phyloP scores from a whole-genome alignment of 192 early-diverging fungal genomes.

The Geosiphon pyriformis region DNA sequence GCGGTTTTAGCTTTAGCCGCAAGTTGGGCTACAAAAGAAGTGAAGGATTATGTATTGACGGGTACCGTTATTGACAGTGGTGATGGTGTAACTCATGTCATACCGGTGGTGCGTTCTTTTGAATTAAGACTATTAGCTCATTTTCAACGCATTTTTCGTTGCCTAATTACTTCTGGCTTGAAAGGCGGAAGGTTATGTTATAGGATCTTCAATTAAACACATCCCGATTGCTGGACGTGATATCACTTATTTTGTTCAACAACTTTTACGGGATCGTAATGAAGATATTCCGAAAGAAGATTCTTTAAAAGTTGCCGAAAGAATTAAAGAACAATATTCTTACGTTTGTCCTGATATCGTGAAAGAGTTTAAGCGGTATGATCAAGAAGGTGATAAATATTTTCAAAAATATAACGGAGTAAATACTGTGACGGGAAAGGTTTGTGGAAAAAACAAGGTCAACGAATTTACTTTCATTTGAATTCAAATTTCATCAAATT shows the following conservation, averaged over 20 bases:
- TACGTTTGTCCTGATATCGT: conserved; percentile 97
- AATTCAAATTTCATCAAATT: conserved; percentile 4
- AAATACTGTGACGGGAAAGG: conserved; percentile 82
- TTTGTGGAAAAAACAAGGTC: conserved; percentile 26
- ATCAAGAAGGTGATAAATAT: conserved; percentile 83
- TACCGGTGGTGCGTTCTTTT: conserved; percentile 76
- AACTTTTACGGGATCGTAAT: conserved; percentile 91
- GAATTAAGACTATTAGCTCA: neutral
- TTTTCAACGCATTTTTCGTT: neutral
- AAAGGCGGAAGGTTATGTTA: conserved; percentile 96
- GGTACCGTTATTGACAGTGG: conserved; percentile 98
- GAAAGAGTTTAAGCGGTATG: conserved; percentile 93
- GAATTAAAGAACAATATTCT: conserved; percentile 95
- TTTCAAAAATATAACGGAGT: conserved; percentile 83
- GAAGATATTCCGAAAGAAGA: conserved; percentile 98
- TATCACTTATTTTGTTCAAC: conserved; percentile 96
- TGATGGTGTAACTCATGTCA: conserved; percentile 99
- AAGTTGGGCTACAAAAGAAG: conserved; percentile 84
- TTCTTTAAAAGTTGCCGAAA: conserved; percentile 87
- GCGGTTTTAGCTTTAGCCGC: conserved; percentile 97
- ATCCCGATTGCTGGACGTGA: conserved; percentile 98
- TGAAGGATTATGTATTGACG: conserved; percentile 81
- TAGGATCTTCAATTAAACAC: conserved; percentile 96
- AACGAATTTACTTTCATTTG: neutral
- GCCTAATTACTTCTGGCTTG: neutral